Percentiles rank a stretch among this genome's conserved stretches.
Evolutionary conservation across 176 grass and related monocot genomes (phyloP).

Genomic region (Avena atlantica): DNA sequence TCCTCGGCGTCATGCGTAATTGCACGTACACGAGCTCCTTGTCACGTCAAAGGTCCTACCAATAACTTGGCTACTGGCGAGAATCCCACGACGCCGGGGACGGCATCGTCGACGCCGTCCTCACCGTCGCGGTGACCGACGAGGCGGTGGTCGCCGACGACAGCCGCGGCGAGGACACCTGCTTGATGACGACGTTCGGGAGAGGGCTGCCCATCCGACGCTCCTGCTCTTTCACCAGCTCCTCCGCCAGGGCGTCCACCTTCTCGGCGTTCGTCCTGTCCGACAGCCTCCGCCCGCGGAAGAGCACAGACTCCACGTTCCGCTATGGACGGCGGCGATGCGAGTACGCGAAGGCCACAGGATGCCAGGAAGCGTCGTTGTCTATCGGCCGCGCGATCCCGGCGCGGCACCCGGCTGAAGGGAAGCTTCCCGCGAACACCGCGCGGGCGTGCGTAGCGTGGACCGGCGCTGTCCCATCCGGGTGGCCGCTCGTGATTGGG

Average conservation of each 20-base stretch:
- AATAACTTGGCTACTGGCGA: no score
- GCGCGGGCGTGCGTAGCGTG: not conserved
- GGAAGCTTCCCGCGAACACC: conserved; percentile 28
- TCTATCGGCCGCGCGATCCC: not conserved
- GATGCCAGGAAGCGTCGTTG: conserved; percentile 37
- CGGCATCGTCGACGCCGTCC: no score
- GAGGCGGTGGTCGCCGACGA: no score
- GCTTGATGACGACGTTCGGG: no score
- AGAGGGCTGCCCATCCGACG: not conserved
- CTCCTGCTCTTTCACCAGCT: conserved; percentile 76
- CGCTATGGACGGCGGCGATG: conserved; percentile 31
- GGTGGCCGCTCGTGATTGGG: not conserved
- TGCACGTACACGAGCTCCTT: no score
- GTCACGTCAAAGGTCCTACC: no score
- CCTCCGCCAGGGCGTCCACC: conserved; percentile 52
- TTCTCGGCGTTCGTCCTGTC: conserved; percentile 66
- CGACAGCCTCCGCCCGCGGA: conserved; percentile 60
- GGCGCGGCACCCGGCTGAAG: not conserved
- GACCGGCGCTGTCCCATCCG: not conserved
- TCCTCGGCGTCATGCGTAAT: no score
- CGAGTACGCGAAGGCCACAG: conserved; percentile 41
- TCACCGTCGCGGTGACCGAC: no score
- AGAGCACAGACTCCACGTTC: conserved; percentile 70
- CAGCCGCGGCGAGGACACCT: no score
- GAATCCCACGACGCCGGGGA: no score